A percentile compares a stretch with the other conserved stretches of the same genome.
These are phyloP conservation scores for Chytriomyces hyalinus DNA, from an alignment of 192 early-diverging fungal genomes.

Conservation along the genomic window DNA sequence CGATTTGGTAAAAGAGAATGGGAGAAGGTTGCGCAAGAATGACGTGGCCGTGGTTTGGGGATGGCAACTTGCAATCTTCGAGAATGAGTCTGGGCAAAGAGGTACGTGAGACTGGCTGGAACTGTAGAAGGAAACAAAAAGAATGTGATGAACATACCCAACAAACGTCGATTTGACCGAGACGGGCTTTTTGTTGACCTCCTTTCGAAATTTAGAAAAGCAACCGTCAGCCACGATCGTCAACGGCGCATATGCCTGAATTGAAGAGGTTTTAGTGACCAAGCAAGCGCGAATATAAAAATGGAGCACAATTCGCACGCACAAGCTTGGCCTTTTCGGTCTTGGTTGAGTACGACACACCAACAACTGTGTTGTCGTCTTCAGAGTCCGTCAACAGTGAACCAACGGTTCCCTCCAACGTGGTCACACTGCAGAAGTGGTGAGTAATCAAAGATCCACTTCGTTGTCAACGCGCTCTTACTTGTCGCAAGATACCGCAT, in stretches of 20 bases:
- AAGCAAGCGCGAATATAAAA: background rate
- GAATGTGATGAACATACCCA: too few species aligned
- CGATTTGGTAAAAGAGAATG: slow-evolving; percentile 91
- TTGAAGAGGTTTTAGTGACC: background rate
- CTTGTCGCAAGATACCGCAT: slow-evolving; percentile 62
- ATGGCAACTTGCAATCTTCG: slow-evolving; percentile 73
- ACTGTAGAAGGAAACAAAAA: too few species aligned
- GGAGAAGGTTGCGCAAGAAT: slow-evolving; percentile 85
- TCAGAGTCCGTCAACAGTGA: slow-evolving; percentile 59
- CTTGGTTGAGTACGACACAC: slow-evolving; percentile 59
- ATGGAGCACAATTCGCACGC: background rate
- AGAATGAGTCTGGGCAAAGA: slow-evolving; percentile 63
- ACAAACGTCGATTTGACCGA: slow-evolving; percentile 71
- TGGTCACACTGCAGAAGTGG: slow-evolving; percentile 63
- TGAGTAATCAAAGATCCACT: slow-evolving; percentile 25
- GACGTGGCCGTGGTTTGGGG: slow-evolving; percentile 90
- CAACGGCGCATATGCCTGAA: slow-evolving; percentile 71
- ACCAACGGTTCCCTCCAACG: slow-evolving; percentile 78
- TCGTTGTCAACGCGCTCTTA: slow-evolving; percentile 22
- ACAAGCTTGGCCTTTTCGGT: slow-evolving; percentile 22
- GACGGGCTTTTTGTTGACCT: slow-evolving; percentile 61
- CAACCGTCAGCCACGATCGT: slow-evolving; percentile 93
- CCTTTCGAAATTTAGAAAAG: slow-evolving; percentile 90
- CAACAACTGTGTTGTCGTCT: slow-evolving; percentile 52
- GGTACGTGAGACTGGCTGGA: background rate